These are phyloP conservation scores for Pecoramyces ruminantium DNA, from an alignment of 192 early-diverging fungal species.

Conservation along the genomic window DNA sequence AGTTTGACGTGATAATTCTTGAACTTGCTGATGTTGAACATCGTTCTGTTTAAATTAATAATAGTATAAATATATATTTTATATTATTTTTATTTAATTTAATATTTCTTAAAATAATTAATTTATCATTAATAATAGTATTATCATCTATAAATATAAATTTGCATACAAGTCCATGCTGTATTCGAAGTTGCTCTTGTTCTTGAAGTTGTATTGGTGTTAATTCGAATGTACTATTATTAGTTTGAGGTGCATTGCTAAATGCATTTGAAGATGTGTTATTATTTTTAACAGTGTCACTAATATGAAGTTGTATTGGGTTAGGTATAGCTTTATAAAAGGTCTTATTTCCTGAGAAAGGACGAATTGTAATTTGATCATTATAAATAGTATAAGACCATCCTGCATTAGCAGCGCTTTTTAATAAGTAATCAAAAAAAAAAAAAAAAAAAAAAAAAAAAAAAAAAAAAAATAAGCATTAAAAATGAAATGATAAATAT, in stretches of 20 bases:
- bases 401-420: neutral
- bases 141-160: no score
- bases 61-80: neutral
- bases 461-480: no score
- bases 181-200: neutral
- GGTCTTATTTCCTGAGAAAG: neutral
- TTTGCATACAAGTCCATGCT: neutral
- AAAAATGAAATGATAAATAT: no score
- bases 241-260: neutral
- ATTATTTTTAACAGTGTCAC: neutral
- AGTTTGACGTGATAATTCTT: neutral
- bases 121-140: no score
- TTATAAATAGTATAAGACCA: neutral
- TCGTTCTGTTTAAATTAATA: neutral
- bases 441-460: no score
- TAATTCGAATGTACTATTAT: neutral
- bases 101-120: no score
- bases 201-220: neutral
- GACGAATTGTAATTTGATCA: neutral
- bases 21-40: neutral
- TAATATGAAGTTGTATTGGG: neutral
- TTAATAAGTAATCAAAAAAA: no score
- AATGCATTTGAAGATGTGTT: neutral
- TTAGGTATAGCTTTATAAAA: neutral
- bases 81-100: no score